Evolutionary conservation across 345 rosid genomes (phyloP).

Genomic region (Adansonia digitata): DNA sequence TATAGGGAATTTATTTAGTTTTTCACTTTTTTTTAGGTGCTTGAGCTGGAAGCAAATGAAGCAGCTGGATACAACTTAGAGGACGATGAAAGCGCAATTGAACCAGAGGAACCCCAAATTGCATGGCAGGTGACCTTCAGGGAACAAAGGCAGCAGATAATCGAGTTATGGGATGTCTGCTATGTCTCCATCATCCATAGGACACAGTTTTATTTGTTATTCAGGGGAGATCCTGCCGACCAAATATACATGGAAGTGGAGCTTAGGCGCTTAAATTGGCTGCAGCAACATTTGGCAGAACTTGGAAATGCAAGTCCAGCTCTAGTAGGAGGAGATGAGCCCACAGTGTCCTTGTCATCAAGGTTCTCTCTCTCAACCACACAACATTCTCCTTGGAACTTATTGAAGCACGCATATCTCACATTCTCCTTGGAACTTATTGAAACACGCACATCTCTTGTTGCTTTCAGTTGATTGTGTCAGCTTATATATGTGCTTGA

Average conservation of each 20-base stretch:
- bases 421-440: background rate
- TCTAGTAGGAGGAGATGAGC: slow-evolving; percentile 57
- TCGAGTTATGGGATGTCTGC: slow-evolving; percentile 38
- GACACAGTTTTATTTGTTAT: slow-evolving; percentile 89
- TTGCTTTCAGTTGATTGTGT: background rate
- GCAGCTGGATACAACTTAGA: slow-evolving; percentile 73
- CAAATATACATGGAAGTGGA: slow-evolving; percentile 98
- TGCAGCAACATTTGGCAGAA: slow-evolving; percentile 89
- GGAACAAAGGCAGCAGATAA: slow-evolving; percentile 76
- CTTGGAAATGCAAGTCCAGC: slow-evolving; percentile 90
- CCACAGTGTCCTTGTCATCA: slow-evolving; percentile 67
- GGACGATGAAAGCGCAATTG: slow-evolving; percentile 45
- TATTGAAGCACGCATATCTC: no score
- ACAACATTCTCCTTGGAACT: no score
- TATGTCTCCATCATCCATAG: slow-evolving; percentile 85
- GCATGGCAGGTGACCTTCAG: slow-evolving; percentile 74
- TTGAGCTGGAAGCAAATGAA: slow-evolving; percentile 95
- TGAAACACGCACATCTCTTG: background rate
- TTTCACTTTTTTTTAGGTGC: slow-evolving; percentile 50
- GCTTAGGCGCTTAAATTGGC: slow-evolving; percentile 91
- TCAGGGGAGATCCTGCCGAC: slow-evolving; percentile 94
- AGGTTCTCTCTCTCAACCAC: slow-evolving; percentile 27
- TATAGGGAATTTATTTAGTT: background rate
- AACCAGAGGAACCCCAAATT: slow-evolving; percentile 55
- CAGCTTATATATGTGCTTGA: background rate